Conservation (phyloP, 352 stramenopile species). For the Phytophthora pisi region DNA sequence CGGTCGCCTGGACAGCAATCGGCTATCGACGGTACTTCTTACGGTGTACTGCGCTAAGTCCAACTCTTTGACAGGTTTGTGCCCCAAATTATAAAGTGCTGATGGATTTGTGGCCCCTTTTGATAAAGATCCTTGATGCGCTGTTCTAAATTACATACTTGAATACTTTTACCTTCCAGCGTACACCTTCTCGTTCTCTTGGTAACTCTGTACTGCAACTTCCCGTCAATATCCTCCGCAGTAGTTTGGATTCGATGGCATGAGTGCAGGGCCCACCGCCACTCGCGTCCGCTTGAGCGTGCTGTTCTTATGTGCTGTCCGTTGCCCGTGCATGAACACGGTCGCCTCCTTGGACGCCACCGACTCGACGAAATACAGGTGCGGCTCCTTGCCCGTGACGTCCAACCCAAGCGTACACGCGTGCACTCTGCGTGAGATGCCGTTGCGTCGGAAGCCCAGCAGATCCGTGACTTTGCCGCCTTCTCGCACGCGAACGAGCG, state of each 20-base stretch:
- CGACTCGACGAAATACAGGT: conserved; percentile 62
- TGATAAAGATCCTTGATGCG: no score
- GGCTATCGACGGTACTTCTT: no score
- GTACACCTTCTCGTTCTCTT: not conserved
- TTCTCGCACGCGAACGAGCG: conserved; percentile 54
- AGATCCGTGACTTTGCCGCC: conserved; percentile 60
- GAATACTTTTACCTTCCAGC: not conserved
- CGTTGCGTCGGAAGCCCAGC: conserved; percentile 59
- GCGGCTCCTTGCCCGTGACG: conserved; percentile 40
- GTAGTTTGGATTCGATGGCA: conserved; percentile 52
- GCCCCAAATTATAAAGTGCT: no score
- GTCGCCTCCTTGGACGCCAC: conserved; percentile 37
- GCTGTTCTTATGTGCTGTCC: conserved; percentile 38
- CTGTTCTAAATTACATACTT: no score
- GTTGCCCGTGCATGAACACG: conserved; percentile 39
- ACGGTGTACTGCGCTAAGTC: no score
- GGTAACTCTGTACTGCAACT: not conserved
- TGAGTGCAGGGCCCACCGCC: conserved; percentile 49
- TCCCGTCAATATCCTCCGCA: conserved; percentile 57
- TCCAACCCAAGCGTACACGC: conserved; percentile 64
- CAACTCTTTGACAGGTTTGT: no score
- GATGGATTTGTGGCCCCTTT: no score
- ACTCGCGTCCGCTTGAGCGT: conserved; percentile 53
- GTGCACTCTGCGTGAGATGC: conserved; percentile 54
- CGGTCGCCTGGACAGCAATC: no score